phyloP scores from a whole-genome alignment of 768 basidiomycete genomes.

The Lenzites betulinus region DNA sequence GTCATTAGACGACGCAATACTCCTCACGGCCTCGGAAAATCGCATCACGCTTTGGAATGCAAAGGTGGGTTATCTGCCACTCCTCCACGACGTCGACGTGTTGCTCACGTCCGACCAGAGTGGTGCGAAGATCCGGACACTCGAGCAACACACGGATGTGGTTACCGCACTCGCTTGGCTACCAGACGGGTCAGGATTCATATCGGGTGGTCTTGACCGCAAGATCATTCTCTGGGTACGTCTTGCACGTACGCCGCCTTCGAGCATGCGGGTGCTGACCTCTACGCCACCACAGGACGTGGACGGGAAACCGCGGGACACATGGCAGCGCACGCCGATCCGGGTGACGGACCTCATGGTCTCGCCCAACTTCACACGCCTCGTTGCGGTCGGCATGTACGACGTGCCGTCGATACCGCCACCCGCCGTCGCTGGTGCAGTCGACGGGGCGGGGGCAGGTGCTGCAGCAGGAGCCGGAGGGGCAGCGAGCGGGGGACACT shows the following conservation, averaged over 20 bases:
- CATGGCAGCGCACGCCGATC: conserved; percentile 70
- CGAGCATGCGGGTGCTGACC: conserved; percentile 1
- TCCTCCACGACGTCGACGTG: conserved; percentile 1
- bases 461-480: conserved; percentile 17
- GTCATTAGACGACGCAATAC: conserved; percentile 85
- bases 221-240: conserved; percentile 83
- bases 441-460: conserved; percentile 16
- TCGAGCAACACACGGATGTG: conserved; percentile 76
- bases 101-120: conserved; percentile 47
- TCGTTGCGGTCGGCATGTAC: conserved; percentile 85
- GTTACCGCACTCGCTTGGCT: conserved; percentile 89
- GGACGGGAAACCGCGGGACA: conserved; percentile 69
- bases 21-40: conserved; percentile 83
- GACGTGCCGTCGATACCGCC: conserved; percentile 27
- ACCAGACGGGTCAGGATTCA: conserved; percentile 86
- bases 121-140: conserved; percentile 64
- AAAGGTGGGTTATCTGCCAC: conserved; percentile 54
- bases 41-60: conserved; percentile 89
- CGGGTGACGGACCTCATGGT: conserved; percentile 87
- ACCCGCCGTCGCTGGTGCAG: neutral
- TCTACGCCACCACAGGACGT: conserved; percentile 54
- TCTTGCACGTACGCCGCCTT: conserved; percentile 14
- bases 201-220: conserved; percentile 86
- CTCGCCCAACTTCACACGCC: conserved; percentile 78
- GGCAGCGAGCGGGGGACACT: conserved; percentile 29